Conservation (phyloP, 306 rosid genomes). For the Cucurbita ficifolia region DNA sequence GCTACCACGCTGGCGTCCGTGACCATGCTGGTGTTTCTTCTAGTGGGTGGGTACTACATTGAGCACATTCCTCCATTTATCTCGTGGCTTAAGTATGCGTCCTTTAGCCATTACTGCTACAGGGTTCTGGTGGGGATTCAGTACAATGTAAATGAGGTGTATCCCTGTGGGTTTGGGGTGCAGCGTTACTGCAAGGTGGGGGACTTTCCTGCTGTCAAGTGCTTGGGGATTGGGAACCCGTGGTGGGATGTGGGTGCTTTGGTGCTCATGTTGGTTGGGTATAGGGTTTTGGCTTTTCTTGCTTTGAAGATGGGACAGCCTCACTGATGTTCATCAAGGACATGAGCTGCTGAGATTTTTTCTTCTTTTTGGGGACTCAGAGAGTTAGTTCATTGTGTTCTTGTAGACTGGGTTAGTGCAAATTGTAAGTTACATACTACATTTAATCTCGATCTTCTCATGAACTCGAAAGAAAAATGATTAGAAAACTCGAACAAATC, state of each 20-base stretch:
- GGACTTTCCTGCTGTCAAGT: conserved; percentile 35
- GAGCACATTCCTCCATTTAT: conserved; percentile 70
- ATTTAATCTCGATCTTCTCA: too few relatives aligned
- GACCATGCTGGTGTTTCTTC: conserved; percentile 88
- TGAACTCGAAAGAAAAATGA: too few relatives aligned
- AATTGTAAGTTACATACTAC: not conserved
- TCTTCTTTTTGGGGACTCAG: not conserved
- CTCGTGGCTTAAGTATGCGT: conserved; percentile 72
- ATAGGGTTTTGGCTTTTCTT: conserved; percentile 53
- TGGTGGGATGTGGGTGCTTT: conserved; percentile 53
- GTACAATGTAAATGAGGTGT: conserved; percentile 8
- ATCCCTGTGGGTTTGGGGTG: not conserved
- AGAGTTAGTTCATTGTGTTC: not conserved
- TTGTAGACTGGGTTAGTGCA: not conserved
- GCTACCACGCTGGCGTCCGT: conserved; percentile 93
- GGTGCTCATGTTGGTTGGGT: conserved; percentile 74
- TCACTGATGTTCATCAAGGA: not conserved
- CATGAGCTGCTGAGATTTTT: not conserved
- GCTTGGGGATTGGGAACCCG: conserved; percentile 34
- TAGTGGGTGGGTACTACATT: conserved; percentile 89
- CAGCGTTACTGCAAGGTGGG: not conserved
- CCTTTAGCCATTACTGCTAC: conserved; percentile 93
- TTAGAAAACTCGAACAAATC: too few relatives aligned
- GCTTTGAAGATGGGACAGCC: not conserved
- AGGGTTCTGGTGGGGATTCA: conserved; percentile 73